A percentile compares a stretch with the other conserved stretches of the same genome.
These are phyloP conservation scores for Talaromyces islandicus DNA, from an alignment of 2,329 filamentous ascomycete genomes.

Conservation along the genomic window DNA sequence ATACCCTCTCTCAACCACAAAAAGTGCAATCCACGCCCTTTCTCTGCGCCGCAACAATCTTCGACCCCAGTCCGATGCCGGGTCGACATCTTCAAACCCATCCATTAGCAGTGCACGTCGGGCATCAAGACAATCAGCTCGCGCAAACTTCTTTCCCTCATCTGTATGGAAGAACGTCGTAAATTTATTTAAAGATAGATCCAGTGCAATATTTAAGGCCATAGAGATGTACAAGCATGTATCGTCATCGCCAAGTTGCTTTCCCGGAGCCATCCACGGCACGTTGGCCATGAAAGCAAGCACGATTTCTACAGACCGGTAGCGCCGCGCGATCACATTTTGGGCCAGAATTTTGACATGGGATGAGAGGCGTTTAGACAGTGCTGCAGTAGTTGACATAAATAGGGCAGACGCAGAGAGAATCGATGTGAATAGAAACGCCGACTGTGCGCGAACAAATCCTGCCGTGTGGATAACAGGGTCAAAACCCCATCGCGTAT, in stretches of 20 bases:
- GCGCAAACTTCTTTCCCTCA: conserved; percentile 47
- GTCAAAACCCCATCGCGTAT: conserved; percentile 70
- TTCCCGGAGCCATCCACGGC: conserved; percentile 60
- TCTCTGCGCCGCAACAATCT: conserved; percentile 60
- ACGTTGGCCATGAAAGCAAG: conserved; percentile 70
- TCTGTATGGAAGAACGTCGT: conserved; percentile 51
- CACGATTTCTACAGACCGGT: conserved; percentile 67
- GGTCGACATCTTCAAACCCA: conserved; percentile 60
- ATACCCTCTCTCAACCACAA: conserved; percentile 64
- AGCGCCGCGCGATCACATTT: conserved; percentile 55
- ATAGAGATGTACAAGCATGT: conserved; percentile 66
- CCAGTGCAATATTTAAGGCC: conserved; percentile 63
- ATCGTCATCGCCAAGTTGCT: conserved; percentile 53
- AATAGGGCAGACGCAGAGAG: conserved; percentile 64
- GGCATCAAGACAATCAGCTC: conserved; percentile 64
- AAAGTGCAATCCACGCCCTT: conserved; percentile 64
- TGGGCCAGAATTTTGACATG: conserved; percentile 60
- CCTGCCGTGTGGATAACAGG: conserved; percentile 58
- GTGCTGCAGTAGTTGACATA: conserved; percentile 55
- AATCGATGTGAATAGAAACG: conserved; percentile 67
- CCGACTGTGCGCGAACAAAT: conserved; percentile 62
- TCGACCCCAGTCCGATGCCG: conserved; percentile 54
- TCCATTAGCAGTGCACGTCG: conserved; percentile 61
- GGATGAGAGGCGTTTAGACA: conserved; percentile 60
- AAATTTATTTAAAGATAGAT: conserved; percentile 65